Percentiles rank a stretch among this genome's conserved stretches.
Evolutionary conservation across 140 eudicot species (phyloP).

Genomic region (Flaveria floridana): DNA sequence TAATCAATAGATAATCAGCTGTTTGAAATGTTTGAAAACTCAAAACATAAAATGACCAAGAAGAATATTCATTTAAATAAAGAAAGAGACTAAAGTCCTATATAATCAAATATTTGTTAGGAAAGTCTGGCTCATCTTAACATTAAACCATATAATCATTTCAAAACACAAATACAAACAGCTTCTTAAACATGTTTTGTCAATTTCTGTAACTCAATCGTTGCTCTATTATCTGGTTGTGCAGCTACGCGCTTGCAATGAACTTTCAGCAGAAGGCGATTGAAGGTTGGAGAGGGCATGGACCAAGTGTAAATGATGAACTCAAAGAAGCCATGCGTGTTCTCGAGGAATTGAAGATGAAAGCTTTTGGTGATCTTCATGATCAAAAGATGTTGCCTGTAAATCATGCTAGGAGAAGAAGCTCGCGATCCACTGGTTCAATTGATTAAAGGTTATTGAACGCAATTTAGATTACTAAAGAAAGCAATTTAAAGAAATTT

Average conservation of each 20-base stretch:
- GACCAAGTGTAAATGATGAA: conserved; percentile 66
- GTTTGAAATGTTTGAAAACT: neutral
- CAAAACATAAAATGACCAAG: neutral
- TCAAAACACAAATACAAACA: conserved; percentile 3
- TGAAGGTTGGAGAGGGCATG: conserved; percentile 77
- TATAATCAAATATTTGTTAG: neutral
- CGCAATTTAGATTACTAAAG: conserved; percentile 5
- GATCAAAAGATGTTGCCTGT: conserved; percentile 48
- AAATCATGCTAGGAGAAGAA: conserved; percentile 37
- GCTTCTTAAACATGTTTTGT: neutral
- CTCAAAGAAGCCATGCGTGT: conserved; percentile 66
- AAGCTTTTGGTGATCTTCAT: conserved; percentile 43
- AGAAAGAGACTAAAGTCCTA: neutral
- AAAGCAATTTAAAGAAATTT: conserved; percentile 20
- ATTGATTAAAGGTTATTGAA: conserved; percentile 25
- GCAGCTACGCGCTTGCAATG: conserved; percentile 81
- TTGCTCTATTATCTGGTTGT: conserved; percentile 23
- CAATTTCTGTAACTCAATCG: conserved; percentile 13
- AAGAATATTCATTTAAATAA: neutral
- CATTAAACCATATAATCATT: neutral
- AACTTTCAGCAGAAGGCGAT: conserved; percentile 76
- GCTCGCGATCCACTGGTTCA: conserved; percentile 33
- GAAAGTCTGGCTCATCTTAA: neutral
- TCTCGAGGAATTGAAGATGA: conserved; percentile 61
- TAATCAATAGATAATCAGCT: no score